phyloP scores from a whole-genome alignment of 108 stramenopile genomes.

The Nitzschia sp. region DNA sequence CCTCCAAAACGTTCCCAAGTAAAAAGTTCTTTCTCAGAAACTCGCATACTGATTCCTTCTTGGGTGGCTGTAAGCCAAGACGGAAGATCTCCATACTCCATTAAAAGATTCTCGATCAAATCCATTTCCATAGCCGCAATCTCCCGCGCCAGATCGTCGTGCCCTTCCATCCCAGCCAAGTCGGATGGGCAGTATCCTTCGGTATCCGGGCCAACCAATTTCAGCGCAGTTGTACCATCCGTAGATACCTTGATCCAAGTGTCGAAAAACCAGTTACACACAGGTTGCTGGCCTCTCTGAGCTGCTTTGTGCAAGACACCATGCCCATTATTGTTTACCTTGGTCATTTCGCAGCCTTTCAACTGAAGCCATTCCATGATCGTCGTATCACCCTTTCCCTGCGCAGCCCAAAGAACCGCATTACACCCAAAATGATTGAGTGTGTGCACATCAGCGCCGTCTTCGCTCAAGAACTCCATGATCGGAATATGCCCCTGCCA shows the following conservation, averaged over 20 bases:
- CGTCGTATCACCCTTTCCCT: constrained; percentile 51
- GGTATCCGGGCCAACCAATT: constrained; percentile 52
- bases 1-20: constrained; percentile 34
- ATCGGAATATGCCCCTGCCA: constrained; percentile 83
- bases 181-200: constrained; percentile 79
- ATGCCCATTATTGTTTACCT: constrained; percentile 79
- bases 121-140: constrained; percentile 37
- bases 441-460: constrained; percentile 55
- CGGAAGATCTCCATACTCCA: neutral
- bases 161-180: constrained; percentile 77
- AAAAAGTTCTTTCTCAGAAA: constrained; percentile 12
- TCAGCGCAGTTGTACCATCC: neutral
- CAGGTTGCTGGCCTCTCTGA: constrained; percentile 58
- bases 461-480: constrained; percentile 55
- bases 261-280: constrained; percentile 64
- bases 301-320: constrained; percentile 84
- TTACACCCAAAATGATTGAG: constrained; percentile 81
- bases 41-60: neutral
- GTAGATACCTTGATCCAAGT: neutral
- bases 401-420: constrained; percentile 81
- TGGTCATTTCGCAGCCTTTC: constrained; percentile 46
- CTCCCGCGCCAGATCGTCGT: constrained; percentile 45
- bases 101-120: neutral
- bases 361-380: constrained; percentile 59
- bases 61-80: neutral